Conservation (phyloP, 1,139 yeast species). For the Geotrichum restrictum region DNA sequence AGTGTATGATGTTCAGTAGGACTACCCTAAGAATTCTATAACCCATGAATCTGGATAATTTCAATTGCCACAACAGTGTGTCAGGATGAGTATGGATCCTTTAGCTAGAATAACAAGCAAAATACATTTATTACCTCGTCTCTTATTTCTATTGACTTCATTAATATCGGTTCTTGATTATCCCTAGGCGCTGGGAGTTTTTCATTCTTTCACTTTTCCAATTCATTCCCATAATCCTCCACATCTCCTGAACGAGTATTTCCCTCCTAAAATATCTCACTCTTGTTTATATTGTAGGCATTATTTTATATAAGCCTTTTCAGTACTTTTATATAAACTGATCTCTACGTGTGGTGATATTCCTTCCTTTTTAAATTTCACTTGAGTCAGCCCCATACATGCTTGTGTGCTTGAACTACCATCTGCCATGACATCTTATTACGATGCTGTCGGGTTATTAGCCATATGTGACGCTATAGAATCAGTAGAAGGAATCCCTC, state of each 20-base stretch:
- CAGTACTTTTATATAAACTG: not conserved
- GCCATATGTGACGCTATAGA: slow-evolving; percentile 44
- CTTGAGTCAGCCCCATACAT: not conserved
- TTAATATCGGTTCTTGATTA: not conserved
- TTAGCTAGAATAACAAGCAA: too few relatives aligned
- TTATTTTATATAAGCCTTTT: not conserved
- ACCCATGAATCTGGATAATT: too few relatives aligned
- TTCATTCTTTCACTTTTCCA: not conserved
- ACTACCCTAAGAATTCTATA: too few relatives aligned
- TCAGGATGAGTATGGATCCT: too few relatives aligned
- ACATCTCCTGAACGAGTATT: not conserved
- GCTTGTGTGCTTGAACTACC: not conserved
- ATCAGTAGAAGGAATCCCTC: slow-evolving; percentile 38
- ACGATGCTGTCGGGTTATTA: slow-evolving; percentile 41
- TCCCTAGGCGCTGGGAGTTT: not conserved
- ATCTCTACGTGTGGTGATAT: not conserved
- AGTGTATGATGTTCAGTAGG: too few relatives aligned
- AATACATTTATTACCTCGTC: too few relatives aligned
- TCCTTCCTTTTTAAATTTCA: not conserved
- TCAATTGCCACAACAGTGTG: too few relatives aligned
- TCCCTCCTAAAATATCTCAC: too few relatives aligned
- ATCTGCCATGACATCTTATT: slow-evolving; percentile 31
- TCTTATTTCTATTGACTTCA: too few relatives aligned
- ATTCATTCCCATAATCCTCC: not conserved
- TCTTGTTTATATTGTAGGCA: too few relatives aligned